phyloP scores from a whole-genome alignment of 1,139 yeast species.

The Scheffersomyces illinoinensis region DNA sequence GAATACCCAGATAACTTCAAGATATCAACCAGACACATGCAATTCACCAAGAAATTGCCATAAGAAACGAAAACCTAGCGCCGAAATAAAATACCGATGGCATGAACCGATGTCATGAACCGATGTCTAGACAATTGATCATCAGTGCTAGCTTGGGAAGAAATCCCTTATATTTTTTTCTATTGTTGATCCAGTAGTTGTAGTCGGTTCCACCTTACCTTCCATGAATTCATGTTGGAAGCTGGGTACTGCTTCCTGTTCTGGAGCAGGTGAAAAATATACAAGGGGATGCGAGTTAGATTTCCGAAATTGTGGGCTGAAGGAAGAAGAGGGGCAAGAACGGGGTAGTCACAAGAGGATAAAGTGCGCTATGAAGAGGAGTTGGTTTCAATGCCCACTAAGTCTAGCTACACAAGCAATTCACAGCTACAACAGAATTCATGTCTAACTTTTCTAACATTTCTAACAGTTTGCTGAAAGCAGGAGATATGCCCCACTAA shows the following conservation, averaged over 20 bases:
- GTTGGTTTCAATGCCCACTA: neutral
- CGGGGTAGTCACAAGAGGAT: neutral
- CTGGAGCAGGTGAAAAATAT: neutral
- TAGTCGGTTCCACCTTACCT: neutral
- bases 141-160: neutral
- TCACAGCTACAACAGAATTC: too few relatives aligned
- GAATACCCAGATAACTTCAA: too few relatives aligned
- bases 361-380: neutral
- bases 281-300: neutral
- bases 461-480: too few relatives aligned
- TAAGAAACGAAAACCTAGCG: neutral
- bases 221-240: neutral
- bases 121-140: too few relatives aligned
- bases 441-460: too few relatives aligned
- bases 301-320: neutral
- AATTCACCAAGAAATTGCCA: too few relatives aligned
- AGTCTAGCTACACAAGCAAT: neutral
- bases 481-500: too few relatives aligned
- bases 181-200: neutral
- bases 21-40: too few relatives aligned
- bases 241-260: neutral
- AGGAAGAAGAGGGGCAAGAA: neutral
- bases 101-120: too few relatives aligned
- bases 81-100: neutral
- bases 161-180: neutral